A percentile compares a stretch with the other conserved stretches of the same genome.
phyloP scores from a whole-genome alignment of 257 asterid genomes.

The Scutellaria galericulata region DNA sequence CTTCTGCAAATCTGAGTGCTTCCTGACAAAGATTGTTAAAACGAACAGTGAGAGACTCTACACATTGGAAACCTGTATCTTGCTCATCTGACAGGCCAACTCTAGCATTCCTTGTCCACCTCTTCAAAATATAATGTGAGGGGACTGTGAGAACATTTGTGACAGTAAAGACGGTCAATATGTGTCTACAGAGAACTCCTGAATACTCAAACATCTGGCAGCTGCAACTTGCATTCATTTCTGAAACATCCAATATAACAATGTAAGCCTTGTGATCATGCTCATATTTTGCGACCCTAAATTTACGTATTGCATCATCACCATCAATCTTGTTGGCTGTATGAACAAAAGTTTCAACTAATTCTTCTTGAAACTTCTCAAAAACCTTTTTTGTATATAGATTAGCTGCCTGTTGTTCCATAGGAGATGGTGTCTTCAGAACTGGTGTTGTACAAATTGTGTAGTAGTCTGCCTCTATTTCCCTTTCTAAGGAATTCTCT shows the following conservation, averaged over 20 bases:
- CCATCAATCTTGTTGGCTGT: slow-evolving; percentile 79
- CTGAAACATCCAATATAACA: slow-evolving; percentile 55
- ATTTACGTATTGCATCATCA: slow-evolving; percentile 60
- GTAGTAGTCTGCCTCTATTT: slow-evolving; percentile 70
- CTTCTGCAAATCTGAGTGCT: slow-evolving; percentile 70
- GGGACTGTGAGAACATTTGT: slow-evolving; percentile 78
- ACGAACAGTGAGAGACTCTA: slow-evolving; percentile 60
- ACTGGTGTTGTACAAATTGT: slow-evolving; percentile 58
- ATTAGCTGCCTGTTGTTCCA: slow-evolving; percentile 82
- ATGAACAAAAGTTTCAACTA: slow-evolving; percentile 84
- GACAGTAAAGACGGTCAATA: slow-evolving; percentile 79
- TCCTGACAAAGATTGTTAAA: slow-evolving; percentile 66
- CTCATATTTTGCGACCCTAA: slow-evolving; percentile 83
- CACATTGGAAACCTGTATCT: slow-evolving; percentile 38
- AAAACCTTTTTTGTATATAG: slow-evolving; percentile 69
- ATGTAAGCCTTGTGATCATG: slow-evolving; percentile 73
- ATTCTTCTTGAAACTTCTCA: slow-evolving; percentile 79
- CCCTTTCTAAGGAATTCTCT: slow-evolving; percentile 66
- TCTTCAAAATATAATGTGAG: slow-evolving; percentile 65
- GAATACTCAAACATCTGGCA: slow-evolving; percentile 85
- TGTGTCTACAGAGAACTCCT: slow-evolving; percentile 77
- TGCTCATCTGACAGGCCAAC: slow-evolving; percentile 49
- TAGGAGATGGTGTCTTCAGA: slow-evolving; percentile 81
- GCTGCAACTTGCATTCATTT: slow-evolving; percentile 77
- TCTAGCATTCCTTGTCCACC: slow-evolving; percentile 77